Base-by-base conservation (phyloP, 2,329 filamentous ascomycete species). In the Phaeosphaeriaceae sp. region DNA sequence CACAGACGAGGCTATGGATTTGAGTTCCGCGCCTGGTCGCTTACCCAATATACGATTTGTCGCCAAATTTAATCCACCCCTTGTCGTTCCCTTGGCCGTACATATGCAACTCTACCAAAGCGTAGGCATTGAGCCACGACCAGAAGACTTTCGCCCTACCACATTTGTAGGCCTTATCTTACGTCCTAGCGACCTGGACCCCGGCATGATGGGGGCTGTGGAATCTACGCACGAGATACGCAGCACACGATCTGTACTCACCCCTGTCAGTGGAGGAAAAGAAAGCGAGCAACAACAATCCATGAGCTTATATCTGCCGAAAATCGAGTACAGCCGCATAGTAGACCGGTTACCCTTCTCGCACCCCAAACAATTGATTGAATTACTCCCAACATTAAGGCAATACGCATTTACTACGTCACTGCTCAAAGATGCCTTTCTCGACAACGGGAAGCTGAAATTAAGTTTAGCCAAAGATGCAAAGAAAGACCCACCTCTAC, bases 341-440 rank as follows among this genome's bases (percentile, higher is more conserved):
- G 71, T 95, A 7, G 82, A 81, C 1, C 84, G 87, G 46, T 77
- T 94, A 26, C 85, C 89, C 0, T 93, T 95, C 64, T 84, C 85
- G 2, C 90, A 95, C 63, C 90, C 90, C 0, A 83, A 85, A 41
- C 89, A 95, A 66, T 76, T 95, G 3, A 76, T 92, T 6, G 81
- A 83, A 44, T 84, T 92, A 66, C 78, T 95, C n/a, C 89, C 90
- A 0, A 58, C 59, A 3, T 55, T 94, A 13, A 81, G 90, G 12
- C 90, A 94, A 68, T 94, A 90, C 64, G 87, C 87, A 0, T 85
- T 88, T 57, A 76, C 90, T 4, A 84, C 84, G 1, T 83, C 79
- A 0, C 72, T 94, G 2, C 77, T 93, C 3, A 76, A 80, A 46
- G 83, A 82, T 41, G 84, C 81, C 48, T 88, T 90, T 62, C 56